These are phyloP conservation scores for Aspergillus aculeatus DNA, from an alignment of 2,329 filamentous ascomycete genomes.

Conservation along the genomic window DNA sequence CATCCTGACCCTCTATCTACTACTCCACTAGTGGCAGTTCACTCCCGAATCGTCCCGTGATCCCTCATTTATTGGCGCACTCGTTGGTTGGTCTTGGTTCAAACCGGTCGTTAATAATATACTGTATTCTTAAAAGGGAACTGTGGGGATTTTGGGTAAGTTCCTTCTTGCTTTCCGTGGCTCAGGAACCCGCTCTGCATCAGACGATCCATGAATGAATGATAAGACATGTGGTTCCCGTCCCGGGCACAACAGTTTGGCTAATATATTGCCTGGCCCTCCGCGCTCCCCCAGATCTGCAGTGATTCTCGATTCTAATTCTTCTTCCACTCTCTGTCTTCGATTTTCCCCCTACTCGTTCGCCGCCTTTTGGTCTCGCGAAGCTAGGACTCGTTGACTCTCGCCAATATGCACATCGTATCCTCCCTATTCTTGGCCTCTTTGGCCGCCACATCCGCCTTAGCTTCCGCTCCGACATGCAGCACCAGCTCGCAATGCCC, in stretches of 20 bases:
- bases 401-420: slow-evolving; percentile 35
- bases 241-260: background rate
- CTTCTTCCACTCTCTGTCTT: slow-evolving; percentile 2
- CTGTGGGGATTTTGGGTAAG: slow-evolving; percentile 10
- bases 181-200: background rate
- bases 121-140: background rate
- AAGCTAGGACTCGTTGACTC: slow-evolving; percentile 18
- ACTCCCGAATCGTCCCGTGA: slow-evolving; percentile 10
- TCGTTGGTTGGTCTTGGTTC: slow-evolving; percentile 1
- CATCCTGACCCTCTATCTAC: slow-evolving; percentile 1
- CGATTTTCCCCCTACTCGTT: slow-evolving; percentile 13
- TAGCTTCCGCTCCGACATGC: slow-evolving; percentile 34
- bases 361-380: slow-evolving; percentile 14
- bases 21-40: slow-evolving; percentile 9
- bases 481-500: slow-evolving; percentile 63
- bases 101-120: background rate
- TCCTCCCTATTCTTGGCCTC: slow-evolving; percentile 34
- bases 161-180: background rate
- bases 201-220: background rate
- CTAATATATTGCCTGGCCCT: background rate
- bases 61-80: slow-evolving; percentile 19
- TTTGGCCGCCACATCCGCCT: slow-evolving; percentile 33
- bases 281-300: background rate
- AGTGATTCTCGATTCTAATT: background rate
- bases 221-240: background rate